Evolutionary conservation across 1,284 basidiomycete species (phyloP).

Genomic region (Earliella scabrosa): DNA sequence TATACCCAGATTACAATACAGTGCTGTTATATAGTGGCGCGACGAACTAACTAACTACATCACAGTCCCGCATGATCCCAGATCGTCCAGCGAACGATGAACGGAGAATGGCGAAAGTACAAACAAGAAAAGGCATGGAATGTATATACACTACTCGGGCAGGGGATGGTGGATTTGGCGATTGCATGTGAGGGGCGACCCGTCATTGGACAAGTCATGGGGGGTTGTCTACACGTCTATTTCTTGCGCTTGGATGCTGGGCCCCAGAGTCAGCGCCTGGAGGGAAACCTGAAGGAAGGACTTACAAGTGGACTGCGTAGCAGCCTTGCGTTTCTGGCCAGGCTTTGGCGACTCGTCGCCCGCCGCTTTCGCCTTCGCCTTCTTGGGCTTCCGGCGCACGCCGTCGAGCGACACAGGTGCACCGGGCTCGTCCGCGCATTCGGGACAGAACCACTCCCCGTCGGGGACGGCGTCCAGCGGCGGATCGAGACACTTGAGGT

Average conservation of each 20-base stretch:
- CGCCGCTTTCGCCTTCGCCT: constrained; percentile 20
- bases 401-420: constrained; percentile 37
- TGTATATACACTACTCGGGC: neutral
- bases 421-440: constrained; percentile 51
- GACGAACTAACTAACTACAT: constrained; percentile 11
- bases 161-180: neutral
- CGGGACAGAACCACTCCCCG: constrained; percentile 92
- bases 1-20: constrained; percentile 23
- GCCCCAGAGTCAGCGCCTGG: no score
- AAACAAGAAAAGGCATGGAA: neutral
- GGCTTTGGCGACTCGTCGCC: constrained; percentile 28
- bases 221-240: no score
- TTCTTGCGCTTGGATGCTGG: constrained; percentile 38
- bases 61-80: constrained; percentile 7
- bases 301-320: constrained; percentile 24
- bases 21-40: constrained; percentile 2
- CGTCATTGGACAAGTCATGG: no score
- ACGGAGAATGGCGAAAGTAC: neutral
- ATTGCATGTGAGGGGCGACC: no score
- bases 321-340: constrained; percentile 40
- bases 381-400: constrained; percentile 24
- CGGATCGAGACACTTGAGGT: constrained; percentile 81
- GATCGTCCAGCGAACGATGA: neutral
- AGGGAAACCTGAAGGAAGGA: neutral
- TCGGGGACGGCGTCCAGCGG: constrained; percentile 81